These are phyloP conservation scores for Volvox africanus DNA, from an alignment of 139 green algal species.

Conservation along the genomic window DNA sequence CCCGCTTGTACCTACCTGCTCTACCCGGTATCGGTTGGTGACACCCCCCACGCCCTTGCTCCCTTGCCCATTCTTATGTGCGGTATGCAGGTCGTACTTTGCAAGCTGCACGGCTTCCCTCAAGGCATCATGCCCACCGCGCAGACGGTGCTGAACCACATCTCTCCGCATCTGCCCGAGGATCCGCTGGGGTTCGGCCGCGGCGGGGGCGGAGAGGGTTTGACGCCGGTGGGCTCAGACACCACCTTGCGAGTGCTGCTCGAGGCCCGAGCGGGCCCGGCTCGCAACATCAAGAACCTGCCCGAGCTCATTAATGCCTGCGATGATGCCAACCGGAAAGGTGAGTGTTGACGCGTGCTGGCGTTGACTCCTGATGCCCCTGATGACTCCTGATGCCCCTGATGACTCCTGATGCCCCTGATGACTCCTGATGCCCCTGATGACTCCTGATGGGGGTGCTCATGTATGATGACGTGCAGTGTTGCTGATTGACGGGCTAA, in stretches of 20 bases:
- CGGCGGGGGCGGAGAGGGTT: not conserved
- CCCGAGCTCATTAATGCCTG: not conserved
- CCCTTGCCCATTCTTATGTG: not conserved
- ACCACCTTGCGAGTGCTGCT: slow-evolving; percentile 31
- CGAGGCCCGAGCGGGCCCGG: not conserved
- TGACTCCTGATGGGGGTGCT: no score
- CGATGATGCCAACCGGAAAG: not conserved
- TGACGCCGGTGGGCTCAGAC: not conserved
- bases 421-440: no score
- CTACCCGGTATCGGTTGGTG: not conserved
- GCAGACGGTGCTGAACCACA: not conserved
- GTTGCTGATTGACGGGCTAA: no score
- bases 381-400: no score
- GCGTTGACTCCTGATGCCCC: no score
- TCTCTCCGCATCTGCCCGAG: not conserved
- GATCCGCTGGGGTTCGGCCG: slow-evolving; percentile 15
- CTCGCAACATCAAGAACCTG: slow-evolving; percentile 20
- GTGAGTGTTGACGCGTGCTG: not conserved
- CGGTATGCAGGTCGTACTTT: slow-evolving; percentile 12
- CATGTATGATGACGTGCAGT: no score
- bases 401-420: no score
- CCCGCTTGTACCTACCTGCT: not conserved
- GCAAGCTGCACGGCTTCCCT: slow-evolving; percentile 34
- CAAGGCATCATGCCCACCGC: not conserved
- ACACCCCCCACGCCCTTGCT: not conserved